Evolutionary conservation across 257 asterid species (phyloP), one percentile per base, ranked within the genome.

Genomic region (Nicotiana paniculata): DNA sequence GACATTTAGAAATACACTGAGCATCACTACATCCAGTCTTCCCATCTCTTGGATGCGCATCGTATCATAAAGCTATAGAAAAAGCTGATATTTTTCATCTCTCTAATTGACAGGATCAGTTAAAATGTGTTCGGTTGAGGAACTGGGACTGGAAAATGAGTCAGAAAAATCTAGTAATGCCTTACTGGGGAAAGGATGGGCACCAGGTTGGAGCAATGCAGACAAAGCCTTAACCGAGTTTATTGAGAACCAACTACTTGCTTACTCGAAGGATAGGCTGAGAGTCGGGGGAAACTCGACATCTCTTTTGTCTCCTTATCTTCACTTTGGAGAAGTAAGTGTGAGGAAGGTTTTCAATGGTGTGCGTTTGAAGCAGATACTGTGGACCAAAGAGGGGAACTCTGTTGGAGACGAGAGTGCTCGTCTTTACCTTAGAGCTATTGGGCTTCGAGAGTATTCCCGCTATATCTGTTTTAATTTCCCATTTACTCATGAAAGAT

Each of bases 381-480:
- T 90, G 12, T 96, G 93, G 97, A 87, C 86, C 81, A 91, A 90
- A 48, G 97, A 96, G 53, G 85, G 86, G 58, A 93, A 89, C 81
- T 4, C 84, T 5, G 64, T 37, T 18, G 97, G 95, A 63, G 95
- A 90, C 81, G 89, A 83, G 76, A 93, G 97, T 43, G 92, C 94
- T 2, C 9, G 81, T 48, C 87, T 87, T 16, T 94, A 86, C 91
- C 90, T 94, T 48, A 88, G 84, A 82, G 92, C 97, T 46, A 83
- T 93, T 11, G 97, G 97, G 35, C 89, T 96, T 75, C 88, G 99
- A 81, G 99, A 96, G 63, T 93, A 94, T 79, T 91, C 98, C 10
- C 97, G 98, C 8, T 94, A 96, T 89, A 88, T 96, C 46, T 94
- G 99, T 83, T 96, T 94, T 83, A 96, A 96, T 87, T 94, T 91